A percentile compares a stretch with the other conserved stretches of the same genome.
These are phyloP conservation scores for Camellia granthamiana DNA, from an alignment of 148 eudicot genomes.

Conservation along the genomic window DNA sequence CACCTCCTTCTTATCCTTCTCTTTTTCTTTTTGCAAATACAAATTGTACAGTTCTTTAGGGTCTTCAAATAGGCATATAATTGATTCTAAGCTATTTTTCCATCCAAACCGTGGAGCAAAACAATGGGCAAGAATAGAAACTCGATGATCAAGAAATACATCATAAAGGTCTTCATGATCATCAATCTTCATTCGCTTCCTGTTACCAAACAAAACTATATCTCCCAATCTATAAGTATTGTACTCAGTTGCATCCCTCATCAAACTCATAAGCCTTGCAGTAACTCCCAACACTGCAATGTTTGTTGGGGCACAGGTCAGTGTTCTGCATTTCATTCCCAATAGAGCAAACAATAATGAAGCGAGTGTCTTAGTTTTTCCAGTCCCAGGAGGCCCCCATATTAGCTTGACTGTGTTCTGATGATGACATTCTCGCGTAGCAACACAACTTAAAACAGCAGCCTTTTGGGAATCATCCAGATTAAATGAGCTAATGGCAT, in stretches of 20 bases:
- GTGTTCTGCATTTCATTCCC: slow-evolving; percentile 29
- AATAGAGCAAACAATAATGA: slow-evolving; percentile 26
- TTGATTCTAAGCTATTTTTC: slow-evolving; percentile 27
- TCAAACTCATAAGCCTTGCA: slow-evolving; percentile 17
- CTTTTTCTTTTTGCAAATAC: slow-evolving; percentile 25
- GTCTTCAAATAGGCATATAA: slow-evolving; percentile 47
- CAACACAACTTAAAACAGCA: slow-evolving; percentile 39
- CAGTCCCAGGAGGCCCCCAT: slow-evolving; percentile 74
- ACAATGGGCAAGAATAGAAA: slow-evolving; percentile 27
- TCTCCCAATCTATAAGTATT: slow-evolving; percentile 50
- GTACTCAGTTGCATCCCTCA: slow-evolving; percentile 2
- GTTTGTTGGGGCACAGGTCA: slow-evolving; percentile 57
- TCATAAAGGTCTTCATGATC: slow-evolving; percentile 35
- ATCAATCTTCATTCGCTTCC: slow-evolving; percentile 47
- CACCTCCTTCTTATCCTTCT: not conserved
- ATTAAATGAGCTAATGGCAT: slow-evolving; percentile 17
- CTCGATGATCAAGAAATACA: slow-evolving; percentile 47
- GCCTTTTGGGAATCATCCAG: slow-evolving; percentile 39
- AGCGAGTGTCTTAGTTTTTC: slow-evolving; percentile 53
- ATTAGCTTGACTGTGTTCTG: slow-evolving; percentile 41
- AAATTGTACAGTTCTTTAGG: slow-evolving; percentile 37
- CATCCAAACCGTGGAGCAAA: slow-evolving; percentile 49
- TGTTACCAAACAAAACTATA: slow-evolving; percentile 55
- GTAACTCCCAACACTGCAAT: slow-evolving; percentile 39
- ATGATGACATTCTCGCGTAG: slow-evolving; percentile 35